These are phyloP conservation scores for Boletellus ananiceps DNA, from an alignment of 768 basidiomycete genomes.

Conservation along the genomic window DNA sequence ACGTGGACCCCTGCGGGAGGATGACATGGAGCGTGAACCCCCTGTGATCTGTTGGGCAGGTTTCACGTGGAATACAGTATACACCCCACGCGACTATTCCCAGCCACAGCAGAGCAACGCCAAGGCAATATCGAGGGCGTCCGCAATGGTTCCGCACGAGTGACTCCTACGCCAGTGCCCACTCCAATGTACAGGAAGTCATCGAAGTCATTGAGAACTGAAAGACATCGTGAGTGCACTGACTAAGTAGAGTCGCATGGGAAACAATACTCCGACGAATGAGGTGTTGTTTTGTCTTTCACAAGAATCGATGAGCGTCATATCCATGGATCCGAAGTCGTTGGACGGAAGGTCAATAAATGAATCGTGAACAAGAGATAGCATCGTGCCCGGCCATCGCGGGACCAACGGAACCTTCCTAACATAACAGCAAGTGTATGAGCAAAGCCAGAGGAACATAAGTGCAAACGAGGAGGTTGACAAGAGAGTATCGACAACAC, in stretches of 20 bases:
- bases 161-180: background rate
- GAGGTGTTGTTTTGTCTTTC: constrained; percentile 2
- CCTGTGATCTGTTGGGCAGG: constrained; percentile 23
- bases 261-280: constrained; percentile 3
- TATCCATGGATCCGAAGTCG: constrained; percentile 9
- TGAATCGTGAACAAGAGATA: no score
- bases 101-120: constrained; percentile 57
- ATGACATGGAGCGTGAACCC: constrained; percentile 37
- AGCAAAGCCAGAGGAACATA: no score
- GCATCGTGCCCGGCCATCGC: no score
- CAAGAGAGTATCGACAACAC: no score
- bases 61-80: constrained; percentile 27
- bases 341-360: constrained; percentile 39
- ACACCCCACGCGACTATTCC: constrained; percentile 44
- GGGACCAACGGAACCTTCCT: no score
- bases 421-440: no score
- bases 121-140: constrained; percentile 49
- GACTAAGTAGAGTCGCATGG: background rate
- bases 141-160: constrained; percentile 8
- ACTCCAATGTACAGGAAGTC: background rate
- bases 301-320: background rate
- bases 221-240: background rate
- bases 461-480: no score
- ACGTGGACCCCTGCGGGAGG: constrained; percentile 31
- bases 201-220: constrained; percentile 12